Evolutionary conservation across 1,284 basidiomycete species (phyloP).

Genomic region (Tylopilus sp.): DNA sequence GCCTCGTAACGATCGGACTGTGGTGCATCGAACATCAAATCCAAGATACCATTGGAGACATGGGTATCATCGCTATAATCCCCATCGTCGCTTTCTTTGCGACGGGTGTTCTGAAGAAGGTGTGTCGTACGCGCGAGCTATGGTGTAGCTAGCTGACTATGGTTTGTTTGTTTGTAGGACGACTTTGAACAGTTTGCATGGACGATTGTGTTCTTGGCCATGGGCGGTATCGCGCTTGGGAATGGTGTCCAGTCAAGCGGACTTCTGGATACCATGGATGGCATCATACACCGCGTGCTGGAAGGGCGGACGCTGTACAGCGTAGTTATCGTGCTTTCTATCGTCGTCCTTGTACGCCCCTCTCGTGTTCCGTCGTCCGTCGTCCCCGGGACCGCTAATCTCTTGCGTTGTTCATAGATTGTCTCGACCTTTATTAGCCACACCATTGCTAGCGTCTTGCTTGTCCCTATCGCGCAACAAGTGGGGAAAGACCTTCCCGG

Average conservation of each 20-base stretch:
- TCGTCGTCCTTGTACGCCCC: slow-evolving; percentile 79
- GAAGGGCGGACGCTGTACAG: slow-evolving; percentile 72
- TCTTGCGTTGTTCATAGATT: slow-evolving; percentile 40
- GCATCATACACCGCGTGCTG: slow-evolving; percentile 65
- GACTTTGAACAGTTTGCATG: slow-evolving; percentile 95
- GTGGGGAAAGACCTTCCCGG: slow-evolving; percentile 77
- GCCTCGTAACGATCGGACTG: slow-evolving; percentile 80
- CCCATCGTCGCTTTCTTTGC: slow-evolving; percentile 95
- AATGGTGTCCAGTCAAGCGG: slow-evolving; percentile 93
- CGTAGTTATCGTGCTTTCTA: slow-evolving; percentile 82
- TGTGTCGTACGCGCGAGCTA: slow-evolving; percentile 26
- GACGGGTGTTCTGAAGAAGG: slow-evolving; percentile 92
- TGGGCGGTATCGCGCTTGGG: slow-evolving; percentile 97
- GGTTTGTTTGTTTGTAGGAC: slow-evolving; percentile 50
- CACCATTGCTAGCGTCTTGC: slow-evolving; percentile 92
- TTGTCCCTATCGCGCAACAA: slow-evolving; percentile 93
- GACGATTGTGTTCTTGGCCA: slow-evolving; percentile 94
- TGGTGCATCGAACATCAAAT: slow-evolving; percentile 91
- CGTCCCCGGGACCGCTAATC: slow-evolving; percentile 4
- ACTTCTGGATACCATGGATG: slow-evolving; percentile 76
- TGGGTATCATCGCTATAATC: slow-evolving; percentile 95
- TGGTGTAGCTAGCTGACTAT: not conserved
- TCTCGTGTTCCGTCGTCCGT: not conserved
- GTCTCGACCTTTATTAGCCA: slow-evolving; percentile 92
- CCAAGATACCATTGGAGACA: slow-evolving; percentile 83